These are phyloP conservation scores for Xanthoconium separans DNA, from an alignment of 1,284 basidiomycete species.

Conservation along the genomic window DNA sequence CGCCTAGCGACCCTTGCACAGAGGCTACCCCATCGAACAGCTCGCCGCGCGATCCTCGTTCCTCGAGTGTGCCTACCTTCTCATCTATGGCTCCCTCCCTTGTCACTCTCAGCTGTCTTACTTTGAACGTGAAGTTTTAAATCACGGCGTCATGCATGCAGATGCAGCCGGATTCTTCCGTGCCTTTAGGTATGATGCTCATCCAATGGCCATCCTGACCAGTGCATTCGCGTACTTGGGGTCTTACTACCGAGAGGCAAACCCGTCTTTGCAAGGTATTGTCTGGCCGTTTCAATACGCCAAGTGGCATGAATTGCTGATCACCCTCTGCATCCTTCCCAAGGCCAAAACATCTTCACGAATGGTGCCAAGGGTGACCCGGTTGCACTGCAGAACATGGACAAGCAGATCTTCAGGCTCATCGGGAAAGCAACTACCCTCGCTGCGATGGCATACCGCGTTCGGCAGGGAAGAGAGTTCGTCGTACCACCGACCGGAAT, in stretches of 20 bases:
- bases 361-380: slow-evolving; percentile 57
- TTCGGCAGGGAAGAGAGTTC: slow-evolving; percentile 85
- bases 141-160: slow-evolving; percentile 74
- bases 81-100: slow-evolving; percentile 85
- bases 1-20: slow-evolving; percentile 25
- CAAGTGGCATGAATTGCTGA: not conserved
- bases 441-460: slow-evolving; percentile 89
- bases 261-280: slow-evolving; percentile 71
- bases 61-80: slow-evolving; percentile 81
- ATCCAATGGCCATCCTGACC: slow-evolving; percentile 86
- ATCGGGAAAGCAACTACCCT: slow-evolving; percentile 87
- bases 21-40: slow-evolving; percentile 92
- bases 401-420: slow-evolving; percentile 85
- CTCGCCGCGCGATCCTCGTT: slow-evolving; percentile 77
- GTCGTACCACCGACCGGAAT: slow-evolving; percentile 82
- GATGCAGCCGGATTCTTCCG: slow-evolving; percentile 81
- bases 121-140: slow-evolving; percentile 75
- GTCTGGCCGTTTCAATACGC: not conserved
- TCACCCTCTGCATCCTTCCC: not conserved
- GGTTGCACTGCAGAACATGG: slow-evolving; percentile 72
- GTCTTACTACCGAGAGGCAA: slow-evolving; percentile 81
- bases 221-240: slow-evolving; percentile 84
- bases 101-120: slow-evolving; percentile 55
- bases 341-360: slow-evolving; percentile 79
- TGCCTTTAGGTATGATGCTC: slow-evolving; percentile 84